Conservation (phyloP, 306 rosid species). For the Pyrus pyrifolia region DNA sequence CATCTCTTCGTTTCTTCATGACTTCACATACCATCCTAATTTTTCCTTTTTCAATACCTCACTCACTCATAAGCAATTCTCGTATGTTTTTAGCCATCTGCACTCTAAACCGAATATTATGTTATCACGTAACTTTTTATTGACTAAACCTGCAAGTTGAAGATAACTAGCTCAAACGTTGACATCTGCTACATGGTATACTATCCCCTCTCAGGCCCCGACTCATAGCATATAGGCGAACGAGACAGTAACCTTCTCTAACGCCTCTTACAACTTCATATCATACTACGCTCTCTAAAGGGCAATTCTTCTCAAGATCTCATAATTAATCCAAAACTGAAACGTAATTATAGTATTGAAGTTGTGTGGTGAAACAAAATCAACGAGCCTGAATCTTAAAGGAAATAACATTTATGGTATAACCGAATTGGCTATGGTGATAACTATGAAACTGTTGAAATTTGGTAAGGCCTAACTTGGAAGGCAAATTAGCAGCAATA, state of each 20-base stretch:
- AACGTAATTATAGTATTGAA: constrained; percentile 15
- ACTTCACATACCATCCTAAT: constrained; percentile 32
- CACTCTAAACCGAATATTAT: neutral
- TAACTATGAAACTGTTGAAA: constrained; percentile 5
- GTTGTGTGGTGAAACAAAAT: constrained; percentile 20
- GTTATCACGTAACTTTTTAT: no score
- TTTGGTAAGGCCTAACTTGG: neutral
- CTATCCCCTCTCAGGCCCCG: neutral
- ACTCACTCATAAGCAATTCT: constrained; percentile 26
- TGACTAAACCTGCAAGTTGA: neutral
- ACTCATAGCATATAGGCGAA: neutral
- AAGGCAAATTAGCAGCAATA: constrained; percentile 18
- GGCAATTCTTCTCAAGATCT: neutral
- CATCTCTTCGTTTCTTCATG: constrained; percentile 16
- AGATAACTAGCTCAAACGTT: neutral
- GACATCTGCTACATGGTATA: neutral
- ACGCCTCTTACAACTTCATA: neutral
- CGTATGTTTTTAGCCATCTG: neutral
- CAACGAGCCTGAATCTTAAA: constrained; percentile 3
- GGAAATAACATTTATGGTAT: constrained; percentile 26
- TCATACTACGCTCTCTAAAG: no score
- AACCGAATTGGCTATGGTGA: neutral
- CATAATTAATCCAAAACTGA: neutral
- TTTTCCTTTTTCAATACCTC: constrained; percentile 39
- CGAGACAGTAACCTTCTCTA: no score